Evolutionary conservation across 2,329 filamentous ascomycete genomes (phyloP).

Genomic region (Ophiostoma fasciatum): DNA sequence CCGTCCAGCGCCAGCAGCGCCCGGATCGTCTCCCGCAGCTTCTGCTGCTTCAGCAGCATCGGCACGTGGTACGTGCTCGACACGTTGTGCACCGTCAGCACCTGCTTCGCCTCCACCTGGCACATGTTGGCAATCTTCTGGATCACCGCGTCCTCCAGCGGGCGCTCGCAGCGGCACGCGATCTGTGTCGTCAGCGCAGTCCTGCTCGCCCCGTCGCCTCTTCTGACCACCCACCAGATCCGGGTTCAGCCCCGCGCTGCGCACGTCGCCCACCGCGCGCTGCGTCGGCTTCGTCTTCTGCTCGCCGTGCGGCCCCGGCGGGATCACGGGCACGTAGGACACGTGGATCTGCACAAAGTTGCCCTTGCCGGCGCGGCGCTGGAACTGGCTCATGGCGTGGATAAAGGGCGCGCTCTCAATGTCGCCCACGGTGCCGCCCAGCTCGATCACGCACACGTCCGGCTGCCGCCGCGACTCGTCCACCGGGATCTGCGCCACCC

Average conservation of each 20-base stretch:
- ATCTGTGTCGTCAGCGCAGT: constrained; percentile 37
- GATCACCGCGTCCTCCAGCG: constrained; percentile 58
- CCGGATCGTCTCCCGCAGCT: constrained; percentile 35
- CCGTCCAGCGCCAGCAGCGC: constrained; percentile 53
- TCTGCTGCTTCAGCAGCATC: constrained; percentile 74
- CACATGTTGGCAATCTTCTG: constrained; percentile 83
- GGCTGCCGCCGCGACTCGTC: constrained; percentile 72
- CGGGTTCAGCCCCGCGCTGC: constrained; percentile 62
- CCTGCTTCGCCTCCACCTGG: constrained; percentile 72
- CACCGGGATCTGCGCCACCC: constrained; percentile 71
- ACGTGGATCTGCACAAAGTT: constrained; percentile 88
- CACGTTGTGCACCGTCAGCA: constrained; percentile 82
- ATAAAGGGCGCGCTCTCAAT: constrained; percentile 82
- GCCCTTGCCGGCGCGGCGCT: constrained; percentile 53
- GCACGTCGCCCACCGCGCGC: constrained; percentile 68
- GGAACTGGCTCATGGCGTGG: constrained; percentile 69
- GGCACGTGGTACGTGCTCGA: constrained; percentile 88
- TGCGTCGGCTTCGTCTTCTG: constrained; percentile 98
- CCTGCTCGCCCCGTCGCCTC: background rate
- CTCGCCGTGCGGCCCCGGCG: constrained; percentile 34
- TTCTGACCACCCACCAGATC: constrained; percentile 39
- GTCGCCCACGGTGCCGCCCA: constrained; percentile 56
- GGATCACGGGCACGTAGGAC: constrained; percentile 61
- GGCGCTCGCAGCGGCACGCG: constrained; percentile 76
- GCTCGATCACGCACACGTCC: constrained; percentile 74